A percentile compares a stretch with the other conserved stretches of the same genome.
These are phyloP conservation scores for Wickerhamiella sorbophila DNA, from an alignment of 805 yeast genomes.

Conservation along the genomic window DNA sequence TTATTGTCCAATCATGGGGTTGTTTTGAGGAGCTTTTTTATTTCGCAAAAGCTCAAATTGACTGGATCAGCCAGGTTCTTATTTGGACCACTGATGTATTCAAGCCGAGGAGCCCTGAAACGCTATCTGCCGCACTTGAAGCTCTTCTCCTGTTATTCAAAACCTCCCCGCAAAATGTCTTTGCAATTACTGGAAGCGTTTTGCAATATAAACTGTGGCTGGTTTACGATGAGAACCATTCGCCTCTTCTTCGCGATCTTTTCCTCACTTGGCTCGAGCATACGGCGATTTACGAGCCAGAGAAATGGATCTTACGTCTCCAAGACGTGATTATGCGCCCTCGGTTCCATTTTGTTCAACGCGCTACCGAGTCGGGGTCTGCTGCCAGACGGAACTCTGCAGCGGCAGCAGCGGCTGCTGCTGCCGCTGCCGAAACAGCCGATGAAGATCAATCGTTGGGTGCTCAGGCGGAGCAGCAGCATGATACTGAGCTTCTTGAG, in stretches of 20 bases:
- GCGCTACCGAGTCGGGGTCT: slow-evolving; percentile 1
- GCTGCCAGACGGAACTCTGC: slow-evolving; percentile 8
- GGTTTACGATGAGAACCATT: slow-evolving; percentile 35
- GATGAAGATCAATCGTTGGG: slow-evolving; percentile 27
- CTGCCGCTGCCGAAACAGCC: slow-evolving; percentile 30
- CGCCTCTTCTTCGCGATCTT: slow-evolving; percentile 32
- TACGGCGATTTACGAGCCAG: slow-evolving; percentile 29
- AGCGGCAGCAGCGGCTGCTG: slow-evolving; percentile 33
- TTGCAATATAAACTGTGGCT: slow-evolving; percentile 49
- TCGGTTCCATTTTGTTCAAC: slow-evolving; percentile 8
- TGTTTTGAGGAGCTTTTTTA: slow-evolving; percentile 16
- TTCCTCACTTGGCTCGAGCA: slow-evolving; percentile 49
- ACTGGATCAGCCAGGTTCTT: slow-evolving; percentile 6
- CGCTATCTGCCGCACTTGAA: not conserved
- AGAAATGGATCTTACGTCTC: slow-evolving; percentile 44
- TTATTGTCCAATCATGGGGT: slow-evolving; percentile 19
- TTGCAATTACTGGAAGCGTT: slow-evolving; percentile 28
- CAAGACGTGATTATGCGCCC: slow-evolving; percentile 28
- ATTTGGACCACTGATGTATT: slow-evolving; percentile 12
- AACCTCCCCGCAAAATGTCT: slow-evolving; percentile 34
- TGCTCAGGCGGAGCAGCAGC: slow-evolving; percentile 11
- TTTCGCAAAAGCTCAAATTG: slow-evolving; percentile 9
- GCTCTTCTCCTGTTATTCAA: slow-evolving; percentile 40
- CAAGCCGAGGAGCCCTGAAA: not conserved
- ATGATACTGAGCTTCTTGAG: slow-evolving; percentile 25